phyloP scores from a whole-genome alignment of 805 yeast species.

The Yarrowia sp. region DNA sequence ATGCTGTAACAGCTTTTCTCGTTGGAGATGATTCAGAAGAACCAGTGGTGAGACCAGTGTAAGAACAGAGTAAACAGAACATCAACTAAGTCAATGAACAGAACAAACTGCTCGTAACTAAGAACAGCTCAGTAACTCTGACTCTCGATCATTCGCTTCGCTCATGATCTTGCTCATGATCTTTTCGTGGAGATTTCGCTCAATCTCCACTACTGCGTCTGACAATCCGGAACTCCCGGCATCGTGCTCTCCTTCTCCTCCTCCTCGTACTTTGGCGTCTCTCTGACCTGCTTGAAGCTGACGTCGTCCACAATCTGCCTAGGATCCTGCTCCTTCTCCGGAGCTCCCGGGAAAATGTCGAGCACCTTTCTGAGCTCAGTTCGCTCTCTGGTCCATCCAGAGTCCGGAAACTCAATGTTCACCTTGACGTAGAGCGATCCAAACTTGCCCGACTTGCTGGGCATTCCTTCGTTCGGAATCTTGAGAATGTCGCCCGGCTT shows the following conservation, averaged over 20 bases:
- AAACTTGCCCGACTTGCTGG: constrained; percentile 44
- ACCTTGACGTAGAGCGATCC: constrained; percentile 74
- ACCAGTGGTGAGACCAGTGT: too few species aligned
- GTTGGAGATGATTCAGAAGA: too few species aligned
- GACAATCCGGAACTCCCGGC: constrained; percentile 23
- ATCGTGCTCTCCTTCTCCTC: neutral
- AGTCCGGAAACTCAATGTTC: constrained; percentile 78
- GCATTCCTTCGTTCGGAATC: constrained; percentile 81
- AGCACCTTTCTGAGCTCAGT: constrained; percentile 47
- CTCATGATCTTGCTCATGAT: too few species aligned
- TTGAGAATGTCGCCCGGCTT: constrained; percentile 70
- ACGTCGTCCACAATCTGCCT: constrained; percentile 33
- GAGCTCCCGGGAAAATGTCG: constrained; percentile 33
- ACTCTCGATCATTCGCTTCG: too few species aligned
- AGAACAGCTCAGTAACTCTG: too few species aligned
- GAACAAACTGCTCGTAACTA: too few species aligned
- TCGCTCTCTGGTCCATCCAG: constrained; percentile 78
- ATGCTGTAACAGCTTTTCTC: too few species aligned
- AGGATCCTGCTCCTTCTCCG: constrained; percentile 21
- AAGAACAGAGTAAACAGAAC: too few species aligned
- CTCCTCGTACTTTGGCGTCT: neutral
- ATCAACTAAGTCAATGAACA: too few species aligned
- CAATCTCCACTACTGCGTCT: neutral
- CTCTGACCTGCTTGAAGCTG: constrained; percentile 27
- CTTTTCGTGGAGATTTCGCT: neutral